Percentiles rank a stretch among this genome's conserved stretches.
phyloP scores from a whole-genome alignment of 2,329 filamentous ascomycete species.

The Aspergillus ibericus region DNA sequence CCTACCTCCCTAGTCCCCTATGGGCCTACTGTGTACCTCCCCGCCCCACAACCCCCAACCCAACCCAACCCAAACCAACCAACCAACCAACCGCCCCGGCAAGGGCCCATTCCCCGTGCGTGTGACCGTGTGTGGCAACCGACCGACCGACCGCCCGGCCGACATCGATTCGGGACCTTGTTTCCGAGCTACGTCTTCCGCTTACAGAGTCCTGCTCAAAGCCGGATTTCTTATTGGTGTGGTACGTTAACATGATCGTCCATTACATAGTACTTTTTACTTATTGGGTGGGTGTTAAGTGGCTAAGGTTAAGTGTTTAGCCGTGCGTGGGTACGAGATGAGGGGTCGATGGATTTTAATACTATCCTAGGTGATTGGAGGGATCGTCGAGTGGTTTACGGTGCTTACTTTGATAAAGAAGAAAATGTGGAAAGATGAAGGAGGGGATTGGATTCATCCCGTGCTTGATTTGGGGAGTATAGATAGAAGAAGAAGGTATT shows the following conservation, averaged over 20 bases:
- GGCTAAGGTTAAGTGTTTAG: too few species aligned
- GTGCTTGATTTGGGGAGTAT: background rate
- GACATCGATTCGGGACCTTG: slow-evolving; percentile 11
- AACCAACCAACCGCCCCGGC: background rate
- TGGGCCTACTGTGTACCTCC: too few species aligned
- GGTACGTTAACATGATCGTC: background rate
- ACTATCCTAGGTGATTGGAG: too few species aligned
- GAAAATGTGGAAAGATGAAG: background rate
- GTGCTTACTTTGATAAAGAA: background rate
- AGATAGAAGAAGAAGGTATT: background rate
- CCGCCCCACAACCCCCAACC: too few species aligned
- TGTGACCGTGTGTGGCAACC: background rate
- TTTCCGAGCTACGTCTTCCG: slow-evolving; percentile 6
- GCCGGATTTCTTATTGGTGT: background rate
- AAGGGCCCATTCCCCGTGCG: background rate
- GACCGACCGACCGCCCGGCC: background rate
- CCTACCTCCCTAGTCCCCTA: too few species aligned
- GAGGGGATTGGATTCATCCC: background rate
- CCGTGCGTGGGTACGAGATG: too few species aligned
- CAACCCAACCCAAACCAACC: too few species aligned
- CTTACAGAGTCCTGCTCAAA: too few species aligned
- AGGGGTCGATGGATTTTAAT: too few species aligned
- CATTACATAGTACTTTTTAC: background rate
- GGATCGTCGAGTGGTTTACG: background rate
- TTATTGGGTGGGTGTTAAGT: too few species aligned